Conservation (phyloP, 768 basidiomycete genomes). For the Suillus placidus region DNA sequence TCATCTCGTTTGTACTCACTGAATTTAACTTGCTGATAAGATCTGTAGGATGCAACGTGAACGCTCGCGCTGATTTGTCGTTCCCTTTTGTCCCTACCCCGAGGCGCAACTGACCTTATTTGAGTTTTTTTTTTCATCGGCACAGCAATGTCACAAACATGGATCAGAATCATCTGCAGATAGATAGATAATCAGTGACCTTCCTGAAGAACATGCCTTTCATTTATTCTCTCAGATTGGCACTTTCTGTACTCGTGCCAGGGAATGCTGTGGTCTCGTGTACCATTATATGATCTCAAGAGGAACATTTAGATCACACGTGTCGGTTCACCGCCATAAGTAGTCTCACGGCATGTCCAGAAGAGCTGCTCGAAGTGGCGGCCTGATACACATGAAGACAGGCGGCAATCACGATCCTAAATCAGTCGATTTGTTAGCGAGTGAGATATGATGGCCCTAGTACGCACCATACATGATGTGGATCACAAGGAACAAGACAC, state of each 20-base stretch:
- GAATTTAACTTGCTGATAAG: not conserved
- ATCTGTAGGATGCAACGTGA: not conserved
- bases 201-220: not conserved
- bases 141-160: not conserved
- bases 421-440: not conserved
- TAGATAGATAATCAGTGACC: constrained; percentile 3
- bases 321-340: not conserved
- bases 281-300: not conserved
- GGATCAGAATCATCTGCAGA: not conserved
- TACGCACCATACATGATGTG: not conserved
- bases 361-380: not conserved
- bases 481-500: not conserved
- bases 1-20: not conserved
- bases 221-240: not conserved
- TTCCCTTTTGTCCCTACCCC: not conserved
- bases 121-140: not conserved
- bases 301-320: not conserved
- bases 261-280: not conserved
- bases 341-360: not conserved
- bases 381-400: not conserved
- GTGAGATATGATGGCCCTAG: too few species aligned
- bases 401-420: not conserved
- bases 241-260: not conserved
- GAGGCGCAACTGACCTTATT: not conserved
- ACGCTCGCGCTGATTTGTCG: not conserved